These are phyloP conservation scores for Camellia oleifera DNA, from an alignment of 179 eudicot species.

Conservation along the genomic window DNA sequence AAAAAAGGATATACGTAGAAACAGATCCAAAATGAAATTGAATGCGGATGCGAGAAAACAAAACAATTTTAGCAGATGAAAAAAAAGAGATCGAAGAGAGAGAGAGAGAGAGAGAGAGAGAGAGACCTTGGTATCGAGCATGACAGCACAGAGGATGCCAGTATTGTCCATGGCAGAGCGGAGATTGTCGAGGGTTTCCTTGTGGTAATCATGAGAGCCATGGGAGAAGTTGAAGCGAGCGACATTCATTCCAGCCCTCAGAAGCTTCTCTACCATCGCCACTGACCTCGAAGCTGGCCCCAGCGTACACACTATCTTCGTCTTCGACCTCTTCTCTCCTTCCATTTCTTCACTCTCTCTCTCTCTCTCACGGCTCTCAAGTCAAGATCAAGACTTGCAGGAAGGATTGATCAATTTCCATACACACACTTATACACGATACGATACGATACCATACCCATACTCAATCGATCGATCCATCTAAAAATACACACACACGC, in stretches of 20 bases:
- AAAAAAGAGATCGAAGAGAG: neutral
- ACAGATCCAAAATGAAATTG: neutral
- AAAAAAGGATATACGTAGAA: neutral
- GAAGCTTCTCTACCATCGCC: constrained; percentile 32
- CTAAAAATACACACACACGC: neutral
- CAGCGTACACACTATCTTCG: constrained; percentile 45
- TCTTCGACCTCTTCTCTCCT: constrained; percentile 32
- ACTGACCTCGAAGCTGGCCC: constrained; percentile 44
- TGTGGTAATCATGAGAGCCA: constrained; percentile 46
- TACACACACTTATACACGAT: neutral
- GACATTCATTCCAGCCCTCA: constrained; percentile 46
- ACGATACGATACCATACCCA: too few species aligned
- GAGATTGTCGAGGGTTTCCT: constrained; percentile 47
- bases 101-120: neutral
- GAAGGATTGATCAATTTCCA: neutral
- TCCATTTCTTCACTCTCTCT: constrained; percentile 9
- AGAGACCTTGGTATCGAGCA: constrained; percentile 46
- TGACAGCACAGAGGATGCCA: constrained; percentile 44
- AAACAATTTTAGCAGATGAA: neutral
- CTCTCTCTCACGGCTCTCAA: neutral
- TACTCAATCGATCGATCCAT: neutral
- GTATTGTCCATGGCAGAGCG: constrained; percentile 39
- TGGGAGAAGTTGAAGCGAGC: constrained; percentile 52
- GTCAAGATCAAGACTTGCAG: neutral
- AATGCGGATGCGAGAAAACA: constrained; percentile 4